Percentiles rank a stretch among this genome's conserved stretches.
Evolutionary conservation across 148 eudicot genomes (phyloP).

Genomic region (Linanthus parryae): DNA sequence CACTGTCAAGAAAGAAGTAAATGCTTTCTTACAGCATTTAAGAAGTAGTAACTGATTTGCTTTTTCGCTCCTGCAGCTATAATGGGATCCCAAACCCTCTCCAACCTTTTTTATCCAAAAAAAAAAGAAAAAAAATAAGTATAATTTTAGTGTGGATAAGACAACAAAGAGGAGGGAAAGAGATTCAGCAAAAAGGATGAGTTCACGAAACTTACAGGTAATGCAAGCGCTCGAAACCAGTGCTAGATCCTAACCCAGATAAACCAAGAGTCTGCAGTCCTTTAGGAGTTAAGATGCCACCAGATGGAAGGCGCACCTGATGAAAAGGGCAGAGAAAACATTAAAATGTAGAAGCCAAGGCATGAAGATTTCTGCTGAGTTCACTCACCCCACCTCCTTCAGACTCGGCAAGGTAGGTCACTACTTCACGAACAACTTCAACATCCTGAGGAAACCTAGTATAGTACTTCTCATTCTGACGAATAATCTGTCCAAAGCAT

Average conservation of each 20-base stretch:
- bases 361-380: neutral
- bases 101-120: constrained; percentile 45
- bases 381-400: constrained; percentile 81
- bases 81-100: constrained; percentile 92
- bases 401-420: constrained; percentile 53
- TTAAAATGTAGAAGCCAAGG: neutral
- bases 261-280: constrained; percentile 90
- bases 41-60: constrained; percentile 74
- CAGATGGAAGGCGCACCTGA: constrained; percentile 89
- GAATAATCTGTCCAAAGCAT: constrained; percentile 53
- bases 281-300: constrained; percentile 78
- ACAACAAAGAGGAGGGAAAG: neutral
- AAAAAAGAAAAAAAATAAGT: neutral
- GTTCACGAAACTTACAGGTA: constrained; percentile 72
- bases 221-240: constrained; percentile 94
- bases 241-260: constrained; percentile 75
- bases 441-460: constrained; percentile 85
- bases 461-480: constrained; percentile 81
- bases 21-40: constrained; percentile 62
- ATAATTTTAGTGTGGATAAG: neutral
- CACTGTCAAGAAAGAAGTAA: neutral
- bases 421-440: constrained; percentile 61
- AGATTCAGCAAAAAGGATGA: too few species aligned
- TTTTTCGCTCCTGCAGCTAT: constrained; percentile 65
- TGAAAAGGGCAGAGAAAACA: neutral